A percentile compares a stretch with the other conserved stretches of the same genome.
phyloP scores from a whole-genome alignment of 2,329 filamentous ascomycete genomes.

The Coleophoma cylindrospora region DNA sequence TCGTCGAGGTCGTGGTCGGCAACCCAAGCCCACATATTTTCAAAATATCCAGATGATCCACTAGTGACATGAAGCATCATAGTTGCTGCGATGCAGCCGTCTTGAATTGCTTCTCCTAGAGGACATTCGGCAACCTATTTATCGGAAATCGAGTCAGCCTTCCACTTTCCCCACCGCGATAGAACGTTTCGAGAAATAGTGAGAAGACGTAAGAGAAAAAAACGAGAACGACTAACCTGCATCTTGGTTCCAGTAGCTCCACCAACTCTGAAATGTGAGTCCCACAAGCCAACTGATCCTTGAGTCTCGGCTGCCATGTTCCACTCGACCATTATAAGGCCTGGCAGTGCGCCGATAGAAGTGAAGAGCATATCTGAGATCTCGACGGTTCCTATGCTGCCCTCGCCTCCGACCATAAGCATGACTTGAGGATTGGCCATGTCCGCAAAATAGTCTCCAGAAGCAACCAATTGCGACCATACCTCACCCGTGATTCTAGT shows the following conservation, averaged over 20 bases:
- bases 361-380: slow-evolving; percentile 35
- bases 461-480: slow-evolving; percentile 31
- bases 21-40: slow-evolving; percentile 16
- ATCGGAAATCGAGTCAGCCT: no score
- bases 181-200: no score
- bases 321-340: slow-evolving; percentile 33
- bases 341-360: slow-evolving; percentile 30
- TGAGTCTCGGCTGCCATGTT: slow-evolving; percentile 17
- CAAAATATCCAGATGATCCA: slow-evolving; percentile 12
- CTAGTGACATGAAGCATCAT: slow-evolving; percentile 15
- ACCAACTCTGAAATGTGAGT: slow-evolving; percentile 32
- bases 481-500: slow-evolving; percentile 29
- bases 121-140: no score
- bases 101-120: slow-evolving; percentile 12
- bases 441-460: slow-evolving; percentile 37
- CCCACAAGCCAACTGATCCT: no score
- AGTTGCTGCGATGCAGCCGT: slow-evolving; percentile 9
- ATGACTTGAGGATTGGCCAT: slow-evolving; percentile 38
- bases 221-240: slow-evolving; percentile 7
- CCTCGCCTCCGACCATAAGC: slow-evolving; percentile 29
- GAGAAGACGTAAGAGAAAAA: no score
- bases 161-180: no score
- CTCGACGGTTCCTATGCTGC: slow-evolving; percentile 37
- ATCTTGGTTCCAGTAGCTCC: slow-evolving; percentile 30
- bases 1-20: slow-evolving; percentile 20